Evolutionary conservation across 805 yeast species (phyloP).

Genomic region (Hanseniaspora jakobsenii): DNA sequence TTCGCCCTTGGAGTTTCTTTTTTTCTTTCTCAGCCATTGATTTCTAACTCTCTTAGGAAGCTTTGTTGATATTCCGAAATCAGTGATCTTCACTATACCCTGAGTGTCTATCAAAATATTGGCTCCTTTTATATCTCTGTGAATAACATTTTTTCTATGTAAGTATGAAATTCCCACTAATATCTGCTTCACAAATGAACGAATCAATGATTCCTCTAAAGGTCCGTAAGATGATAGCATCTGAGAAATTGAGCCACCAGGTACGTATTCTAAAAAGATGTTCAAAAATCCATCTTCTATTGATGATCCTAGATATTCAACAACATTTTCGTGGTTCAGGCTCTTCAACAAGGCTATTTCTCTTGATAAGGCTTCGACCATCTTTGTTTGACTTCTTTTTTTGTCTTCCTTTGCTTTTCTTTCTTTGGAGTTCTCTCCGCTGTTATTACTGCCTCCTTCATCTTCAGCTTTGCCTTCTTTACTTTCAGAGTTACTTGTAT

Average conservation of each 20-base stretch:
- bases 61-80: conserved; percentile 70
- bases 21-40: conserved; percentile 24
- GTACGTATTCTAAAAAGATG: conserved; percentile 68
- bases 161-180: conserved; percentile 61
- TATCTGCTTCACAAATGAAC: conserved; percentile 64
- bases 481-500: not conserved
- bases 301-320: conserved; percentile 80
- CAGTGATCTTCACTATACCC: conserved; percentile 73
- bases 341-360: conserved; percentile 70
- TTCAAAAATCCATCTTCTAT: conserved; percentile 59
- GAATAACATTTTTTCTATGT: conserved; percentile 66
- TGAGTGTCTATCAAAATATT: conserved; percentile 69
- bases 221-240: conserved; percentile 66
- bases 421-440: too few relatives aligned
- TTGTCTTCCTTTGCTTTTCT: conserved; percentile 22
- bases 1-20: conserved; percentile 27
- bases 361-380: conserved; percentile 71
- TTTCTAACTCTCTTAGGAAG: conserved; percentile 41
- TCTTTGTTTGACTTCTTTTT: conserved; percentile 27
- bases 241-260: conserved; percentile 60
- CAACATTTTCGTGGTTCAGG: conserved; percentile 82
- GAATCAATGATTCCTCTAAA: conserved; percentile 62
- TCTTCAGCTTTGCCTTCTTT: conserved; percentile 18
- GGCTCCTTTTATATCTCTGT: conserved; percentile 82
- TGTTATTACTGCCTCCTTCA: conserved; percentile 19